These are phyloP conservation scores for Hemileccinum rubropunctum DNA, from an alignment of 768 basidiomycete genomes.

Conservation along the genomic window DNA sequence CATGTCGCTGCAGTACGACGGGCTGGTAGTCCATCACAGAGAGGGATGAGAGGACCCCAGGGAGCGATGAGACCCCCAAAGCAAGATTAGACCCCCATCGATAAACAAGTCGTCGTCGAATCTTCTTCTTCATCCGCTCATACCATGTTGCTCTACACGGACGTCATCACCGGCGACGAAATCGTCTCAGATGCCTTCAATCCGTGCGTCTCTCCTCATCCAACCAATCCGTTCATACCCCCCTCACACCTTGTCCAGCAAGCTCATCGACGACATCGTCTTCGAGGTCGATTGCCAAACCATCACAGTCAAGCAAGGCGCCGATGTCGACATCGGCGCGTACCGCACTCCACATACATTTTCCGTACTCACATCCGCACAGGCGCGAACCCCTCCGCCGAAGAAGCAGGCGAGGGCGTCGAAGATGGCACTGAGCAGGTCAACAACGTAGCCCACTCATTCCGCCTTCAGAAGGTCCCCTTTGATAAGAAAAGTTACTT, in stretches of 20 bases:
- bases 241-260: conserved; percentile 45
- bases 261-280: conserved; percentile 71
- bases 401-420: conserved; percentile 78
- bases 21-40: conserved; percentile 76
- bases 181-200: conserved; percentile 95
- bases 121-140: conserved; percentile 3
- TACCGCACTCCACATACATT: neutral
- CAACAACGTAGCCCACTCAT: conserved; percentile 91
- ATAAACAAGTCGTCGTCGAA: neutral
- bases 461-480: conserved; percentile 75
- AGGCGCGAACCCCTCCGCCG: conserved; percentile 93
- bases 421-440: conserved; percentile 75
- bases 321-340: conserved; percentile 86
- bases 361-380: conserved; percentile 8
- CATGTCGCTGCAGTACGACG: conserved; percentile 56
- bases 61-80: conserved; percentile 5
- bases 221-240: neutral
- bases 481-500: conserved; percentile 94
- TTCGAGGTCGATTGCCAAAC: conserved; percentile 83
- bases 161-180: conserved; percentile 79
- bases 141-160: conserved; percentile 72
- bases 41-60: conserved; percentile 6
- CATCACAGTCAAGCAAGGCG: conserved; percentile 69
- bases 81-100: conserved; percentile 19
- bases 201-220: conserved; percentile 49